Evolutionary conservation across 1,284 basidiomycete genomes (phyloP), one percentile per base, ranked within the genome.

Genomic region (Filobasidium uniguttulatum): DNA sequence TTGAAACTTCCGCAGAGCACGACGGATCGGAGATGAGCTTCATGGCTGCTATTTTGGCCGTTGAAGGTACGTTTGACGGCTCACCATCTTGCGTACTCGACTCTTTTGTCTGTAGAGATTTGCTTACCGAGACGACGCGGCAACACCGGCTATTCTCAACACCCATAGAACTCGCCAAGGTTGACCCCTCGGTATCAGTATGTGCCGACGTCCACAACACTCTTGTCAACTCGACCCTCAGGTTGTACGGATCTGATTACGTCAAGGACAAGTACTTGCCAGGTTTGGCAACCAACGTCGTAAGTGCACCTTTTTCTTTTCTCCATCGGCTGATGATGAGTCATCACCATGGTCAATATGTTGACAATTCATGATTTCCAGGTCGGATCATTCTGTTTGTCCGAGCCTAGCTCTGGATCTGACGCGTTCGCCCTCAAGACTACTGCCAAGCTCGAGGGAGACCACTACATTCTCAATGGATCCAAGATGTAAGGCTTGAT

Each of bases 141-240:
- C 3, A 3, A 20, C 17, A 30, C 35, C 15, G 5, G 25, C 14
- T 3, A 19, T 44, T 43, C 19, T 26, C 12, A 9, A 15, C 17
- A 9, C 10, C 5, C 12, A 44, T 58, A 64, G 94, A 98, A 67
- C 80, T 98, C 14, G 91, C 94, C 46, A 91, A 89, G 63, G 76
- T 97, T 40, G 93, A 98, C 69, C 87, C 93, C 0, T 90, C 88
- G 1, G 93, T 99, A 17, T 94, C 90, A 7, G 93, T 98, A 34
- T 72, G 96, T 62, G 91, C 88, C 60, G 93, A 99, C 64, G 93
- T 99, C 5, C 93, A 99, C 77, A 98, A 98, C 68, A 96, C 90
- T 4, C 80, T 96, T 45, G 86, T 97, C 60, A 94, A 96, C 73
- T 97, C 93, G 26, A 83, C 98, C 57, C 71, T 98, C 59, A 80